Base-by-base conservation (phyloP, 495 filamentous ascomycete genomes). In the Penicillium diatomitis region DNA sequence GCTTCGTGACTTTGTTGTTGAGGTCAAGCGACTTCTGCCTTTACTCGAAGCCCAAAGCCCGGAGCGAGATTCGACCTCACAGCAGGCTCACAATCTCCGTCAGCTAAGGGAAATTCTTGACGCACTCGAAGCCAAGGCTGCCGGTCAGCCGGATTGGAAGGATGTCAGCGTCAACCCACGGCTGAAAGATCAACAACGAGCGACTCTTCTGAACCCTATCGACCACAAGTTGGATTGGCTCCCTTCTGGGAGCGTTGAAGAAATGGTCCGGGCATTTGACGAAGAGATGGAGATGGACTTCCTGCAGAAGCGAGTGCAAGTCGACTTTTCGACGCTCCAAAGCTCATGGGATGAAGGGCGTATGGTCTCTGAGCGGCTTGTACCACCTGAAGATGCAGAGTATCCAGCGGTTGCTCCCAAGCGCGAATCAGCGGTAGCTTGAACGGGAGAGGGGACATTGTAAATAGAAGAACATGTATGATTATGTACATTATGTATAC, bases 1-100 rank as follows among this genome's bases (percentile, higher is more conserved):
- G 27, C 55, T 51, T 27, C 55, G 40, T 9, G 58, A 65, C 35
- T 65, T 74, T 38, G 48, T 69, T 5, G 64, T 62, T 31, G 71
- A 74, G 38, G 55, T 52, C 6, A 51, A 55, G 31, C 64, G 64
- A 6, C 50, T 67, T 29, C 32, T 70, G 27, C 39, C 48, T 11
- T 27, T 37, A 3, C 38, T 63, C 38, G 48, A 63, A 30, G 37
- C 31, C 5, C 8, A 39, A 4, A 36, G 41, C 32, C 11, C 47
- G 6, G 12, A 44, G 35, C 37, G 31, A 46, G 20, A 39, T 10
- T 6, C 27, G 8, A 32, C 31, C 12, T 43, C 12, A 11, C 35
- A 27, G 27, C 31, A 43, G 32, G 20, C n/a, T 4, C n/a, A 45
- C n/a, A 32, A 38, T 37, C 51, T 47, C 48, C 35, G 37, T 54